Evolutionary conservation across 305 asterid genomes (phyloP).

Genomic region (Solanum chacoense): DNA sequence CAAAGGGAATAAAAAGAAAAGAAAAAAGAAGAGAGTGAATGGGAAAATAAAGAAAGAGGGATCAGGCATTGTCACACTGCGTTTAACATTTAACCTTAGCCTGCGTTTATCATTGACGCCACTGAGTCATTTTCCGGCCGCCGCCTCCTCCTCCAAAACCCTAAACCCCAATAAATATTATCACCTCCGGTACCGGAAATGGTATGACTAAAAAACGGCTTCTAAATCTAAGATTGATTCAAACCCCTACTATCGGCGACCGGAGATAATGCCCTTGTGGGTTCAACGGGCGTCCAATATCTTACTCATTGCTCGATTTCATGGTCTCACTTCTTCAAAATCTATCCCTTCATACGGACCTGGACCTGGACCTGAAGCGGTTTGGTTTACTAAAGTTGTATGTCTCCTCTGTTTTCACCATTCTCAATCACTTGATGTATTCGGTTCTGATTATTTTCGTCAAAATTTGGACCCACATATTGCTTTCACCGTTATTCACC

Average conservation of each 20-base stretch:
- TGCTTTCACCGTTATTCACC: conserved; percentile 54
- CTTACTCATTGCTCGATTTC: conserved; percentile 38
- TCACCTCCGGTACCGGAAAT: neutral
- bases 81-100: neutral
- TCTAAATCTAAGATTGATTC: neutral
- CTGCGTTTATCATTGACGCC: neutral
- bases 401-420: conserved; percentile 50
- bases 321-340: conserved; percentile 29
- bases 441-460: conserved; percentile 48
- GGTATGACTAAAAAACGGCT: conserved; percentile 17
- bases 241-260: neutral
- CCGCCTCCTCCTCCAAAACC: conserved; percentile 7
- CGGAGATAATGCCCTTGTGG: conserved; percentile 59
- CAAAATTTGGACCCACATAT: conserved; percentile 42
- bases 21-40: neutral
- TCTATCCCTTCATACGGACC: conserved; percentile 24
- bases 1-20: neutral
- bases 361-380: conserved; percentile 22
- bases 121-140: conserved; percentile 3
- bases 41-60: neutral
- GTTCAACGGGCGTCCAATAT: conserved; percentile 42
- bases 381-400: conserved; percentile 75
- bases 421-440: conserved; percentile 31
- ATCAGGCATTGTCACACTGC: neutral
- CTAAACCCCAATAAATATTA: neutral